Base-by-base conservation (phyloP, 169 alveolate species). In the Cryptosporidium sp. region DNA sequence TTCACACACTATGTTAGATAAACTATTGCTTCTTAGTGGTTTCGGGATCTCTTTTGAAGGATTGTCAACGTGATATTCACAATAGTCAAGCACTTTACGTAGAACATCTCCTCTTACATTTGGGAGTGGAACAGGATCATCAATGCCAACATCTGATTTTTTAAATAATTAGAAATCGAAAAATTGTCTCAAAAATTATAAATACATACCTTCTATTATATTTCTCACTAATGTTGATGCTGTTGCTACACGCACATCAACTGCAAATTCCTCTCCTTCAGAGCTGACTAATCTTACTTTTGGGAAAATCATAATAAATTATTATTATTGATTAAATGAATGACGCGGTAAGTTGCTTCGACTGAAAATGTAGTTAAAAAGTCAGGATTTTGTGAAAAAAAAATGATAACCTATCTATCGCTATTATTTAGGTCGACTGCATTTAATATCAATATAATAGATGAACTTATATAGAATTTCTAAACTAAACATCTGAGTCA, bases 1-100 rank as follows among this genome's bases (percentile, higher is more conserved):
- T 29, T 91, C 92, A 41, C 97, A 93, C 1, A 96, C 98, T 37
- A 96, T 95, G 69, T 95, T 97, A 29, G 93, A 91, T 48, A 97
- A 92, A 84, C 95, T 94, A 21, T 92, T 87, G 41, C 98, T 93
- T 84, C 94, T 96, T 31, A 98, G 94, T 10, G 99, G 99, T 73
- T 96, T 95, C 70, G 98, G 99, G 48, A 98, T 97, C 91, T 96
- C 98, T 10, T 94, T 95, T 29, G 99, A 97, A 12, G 97, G 97
- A 92, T 94, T 94, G 84, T 97, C 95, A 33, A 92, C 94, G 85
- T 96, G 97, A 87, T 96, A 94, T 43, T 93, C 94, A 92, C 98
- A 96, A 92, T 97, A 98, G 69, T 97, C 98, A 45, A 97, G 92
- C 33, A 97, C 93, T 89, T 97, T 98, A 68, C 94, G 92, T 85